Evolutionary conservation across 345 rosid genomes (phyloP), one percentile per base, ranked within the genome.

Genomic region (Draba incana): DNA sequence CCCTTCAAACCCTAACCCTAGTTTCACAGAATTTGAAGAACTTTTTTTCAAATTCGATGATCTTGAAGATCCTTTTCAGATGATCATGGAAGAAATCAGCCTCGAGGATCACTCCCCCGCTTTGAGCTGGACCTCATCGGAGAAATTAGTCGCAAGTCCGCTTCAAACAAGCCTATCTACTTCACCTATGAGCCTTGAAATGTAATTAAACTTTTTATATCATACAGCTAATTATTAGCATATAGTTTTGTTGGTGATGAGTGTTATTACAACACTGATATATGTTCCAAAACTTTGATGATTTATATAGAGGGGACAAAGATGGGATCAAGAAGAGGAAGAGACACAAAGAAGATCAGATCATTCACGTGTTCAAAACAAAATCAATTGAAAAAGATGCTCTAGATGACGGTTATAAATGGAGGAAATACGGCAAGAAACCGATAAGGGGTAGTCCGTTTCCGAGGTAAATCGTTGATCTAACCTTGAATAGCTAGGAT

Each of bases 381-480:
- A 77, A 74, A 24, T 57, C 66, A 2, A 0, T 0, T 15, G 62
- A 64, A 14, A 9, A 66, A 0, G 53, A 41, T 11, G 25, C 67
- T 33, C 49, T 81, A 62, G 83, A 81, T 41, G 85, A 81, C 7
- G 86, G 86, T 3, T 83, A 35, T 56, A 76, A 56, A 70, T 83
- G 86, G 86, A 54, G 81, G 48, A 83, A 83, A 47, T 83, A 83
- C 39, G 86, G 86, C 57, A 81, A 80, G 62, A 83, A 83, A 66
- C 55, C 74, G 10, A 78, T 80, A 25, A 83, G 6, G 59, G 77
- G 77, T 38, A 80, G 10, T 79, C 57, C 69, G 59, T 59, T 38
- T 74, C 86, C 82, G 8, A 78, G 86, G 86, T 82, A 71, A 57
- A 38, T 53, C 5, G 16, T 64, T 23, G 28, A 41, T 64, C 58